Evolutionary conservation across 805 yeast genomes (phyloP), one percentile per base, ranked within the genome.

Genomic region (Cyberlindnera xishuangbannaensis): DNA sequence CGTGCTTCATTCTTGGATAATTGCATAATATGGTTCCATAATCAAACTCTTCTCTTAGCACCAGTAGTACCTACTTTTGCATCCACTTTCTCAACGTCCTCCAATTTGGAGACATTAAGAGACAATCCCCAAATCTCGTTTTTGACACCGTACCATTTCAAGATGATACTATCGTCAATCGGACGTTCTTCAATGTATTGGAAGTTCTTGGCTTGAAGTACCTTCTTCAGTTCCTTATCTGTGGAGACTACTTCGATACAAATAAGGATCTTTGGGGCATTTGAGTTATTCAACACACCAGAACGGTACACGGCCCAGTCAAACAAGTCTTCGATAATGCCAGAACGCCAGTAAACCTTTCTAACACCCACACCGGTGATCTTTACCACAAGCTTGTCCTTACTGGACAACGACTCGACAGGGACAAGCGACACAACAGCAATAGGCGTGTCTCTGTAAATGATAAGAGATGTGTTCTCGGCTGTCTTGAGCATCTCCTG

Each of bases 361-460:
- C 87, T 72, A 28, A 80, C 73, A 37, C 82, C 82, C 14, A 74
- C 49, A 6, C 77, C 72, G 6, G 77, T 64, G 29, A 80, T 74
- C 21, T 63, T 67, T 38, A 79, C 71, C 15, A 65, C 65, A 41
- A 71, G 66, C 18, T 64, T 56, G 12, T 62, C 58, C 16, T 58
- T 57, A 7, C 65, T 55, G 1, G 70, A 59, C 30, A 65, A 48
- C 8, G 66, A 63, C n/a, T 68, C 62, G 25, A 59, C 52, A 27
- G 64, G 65, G 28, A 70, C 61, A 9, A 63, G 38, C 1, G 78
- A 67, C 19, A 71, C 62, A 23, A 78, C 61, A 0, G 87, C 86
- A 50, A 83, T 76, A 13, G 92, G 88, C 1, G 78, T 63, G n/a
- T 71, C 72, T 50, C 88, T 71, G 59, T 82, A 83, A 13, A 71